Evolutionary conservation across 164 flowering plant genomes (phyloP), one percentile per base, ranked within the genome.

Genomic region (Paratinospora sagittata): DNA sequence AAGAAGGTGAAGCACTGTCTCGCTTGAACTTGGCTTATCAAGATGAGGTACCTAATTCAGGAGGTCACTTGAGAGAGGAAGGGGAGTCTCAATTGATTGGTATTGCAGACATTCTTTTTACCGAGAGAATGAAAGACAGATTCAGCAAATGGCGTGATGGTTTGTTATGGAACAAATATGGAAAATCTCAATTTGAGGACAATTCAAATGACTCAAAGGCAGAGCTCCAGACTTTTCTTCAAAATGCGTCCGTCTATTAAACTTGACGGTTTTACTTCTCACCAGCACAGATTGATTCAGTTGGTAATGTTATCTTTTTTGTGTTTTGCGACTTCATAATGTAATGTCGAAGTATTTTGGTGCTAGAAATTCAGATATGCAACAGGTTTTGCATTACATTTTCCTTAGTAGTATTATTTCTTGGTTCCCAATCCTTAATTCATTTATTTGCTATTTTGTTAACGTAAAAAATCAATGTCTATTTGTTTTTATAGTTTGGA

Each of bases 211-310:
- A 78, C 47, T 79, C 82, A 33, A 77, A 69, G 26, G 78, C 82
- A 64, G 85, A 86, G 36, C 70, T 85, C 63, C 75, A 82, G 79
- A 87, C 93, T 21, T 78, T 90, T 93, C 80, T 92, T 79, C 81
- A 84, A 84, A 74, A 79, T 78, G 89, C 94, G 87, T 39, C 99
- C 99, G 0, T 91, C 97, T 45, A 73, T 92, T 70, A 41, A 65
- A 70, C 77, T 95, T 76, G 81, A 65, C 74, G 98, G 91, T 0
- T 89, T 93, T 72, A 90, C 93, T 65, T 85, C 93, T 74, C 91
- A 85, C 80, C 98, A 92, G 74, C 77, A 88, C 67, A 85, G 78
- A 78, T 78, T 95, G 85, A 84, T 95, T 81, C 79, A 84, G 70
- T 74, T 79, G 98, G n/a, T n/a, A n/a, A n/a, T n/a, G n/a, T n/a